phyloP scores from a whole-genome alignment of 2,329 filamentous ascomycete genomes.

The Penicillium sp. region DNA sequence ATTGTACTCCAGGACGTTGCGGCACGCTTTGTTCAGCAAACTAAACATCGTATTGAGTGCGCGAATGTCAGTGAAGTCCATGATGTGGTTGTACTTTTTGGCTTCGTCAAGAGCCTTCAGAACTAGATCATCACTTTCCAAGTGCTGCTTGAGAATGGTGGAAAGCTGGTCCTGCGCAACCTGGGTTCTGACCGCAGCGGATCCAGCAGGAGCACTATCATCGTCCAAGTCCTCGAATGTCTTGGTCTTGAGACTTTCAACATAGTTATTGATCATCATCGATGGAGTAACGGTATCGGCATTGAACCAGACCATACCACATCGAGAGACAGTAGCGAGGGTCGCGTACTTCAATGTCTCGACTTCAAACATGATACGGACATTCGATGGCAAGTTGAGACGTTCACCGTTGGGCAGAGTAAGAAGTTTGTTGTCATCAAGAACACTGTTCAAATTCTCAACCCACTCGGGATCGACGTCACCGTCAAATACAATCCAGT shows the following conservation, averaged over 20 bases:
- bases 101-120: constrained; percentile 73
- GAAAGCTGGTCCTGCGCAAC: constrained; percentile 77
- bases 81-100: constrained; percentile 83
- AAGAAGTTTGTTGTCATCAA: constrained; percentile 97
- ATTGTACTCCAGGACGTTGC: constrained; percentile 94
- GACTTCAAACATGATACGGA: constrained; percentile 99
- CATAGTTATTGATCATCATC: constrained; percentile 92
- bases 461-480: constrained; percentile 99
- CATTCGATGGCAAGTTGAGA: constrained; percentile 88
- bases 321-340: constrained; percentile 96
- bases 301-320: constrained; percentile 99
- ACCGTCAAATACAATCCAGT: constrained; percentile 99
- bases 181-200: constrained; percentile 73
- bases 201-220: constrained; percentile 73
- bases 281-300: constrained; percentile 90
- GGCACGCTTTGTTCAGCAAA: constrained; percentile 87
- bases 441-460: constrained; percentile 98
- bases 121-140: constrained; percentile 79
- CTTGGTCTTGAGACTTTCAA: constrained; percentile 75
- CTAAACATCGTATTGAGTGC: constrained; percentile 93
- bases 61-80: constrained; percentile 92
- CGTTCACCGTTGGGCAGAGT: constrained; percentile 97
- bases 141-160: constrained; percentile 70
- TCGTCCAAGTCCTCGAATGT: constrained; percentile 96
- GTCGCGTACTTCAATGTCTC: constrained; percentile 97